These are phyloP conservation scores for Ganoderma lingzhi DNA, from an alignment of 1,284 basidiomycete species.

Conservation along the genomic window DNA sequence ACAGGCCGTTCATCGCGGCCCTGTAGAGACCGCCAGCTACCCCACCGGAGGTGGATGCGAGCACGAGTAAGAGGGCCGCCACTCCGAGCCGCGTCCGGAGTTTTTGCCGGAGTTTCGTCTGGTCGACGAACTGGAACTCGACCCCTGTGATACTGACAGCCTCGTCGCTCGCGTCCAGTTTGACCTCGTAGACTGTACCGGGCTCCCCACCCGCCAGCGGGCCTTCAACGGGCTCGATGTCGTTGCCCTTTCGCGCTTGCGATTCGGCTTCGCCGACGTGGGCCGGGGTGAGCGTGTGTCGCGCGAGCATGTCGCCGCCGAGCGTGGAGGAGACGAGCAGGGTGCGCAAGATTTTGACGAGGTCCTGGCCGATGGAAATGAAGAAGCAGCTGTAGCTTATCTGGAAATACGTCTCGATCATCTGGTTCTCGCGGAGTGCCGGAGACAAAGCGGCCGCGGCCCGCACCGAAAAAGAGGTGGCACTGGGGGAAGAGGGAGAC, in stretches of 20 bases:
- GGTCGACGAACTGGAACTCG: conserved; percentile 27
- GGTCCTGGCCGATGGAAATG: conserved; percentile 39
- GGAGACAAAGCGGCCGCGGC: conserved; percentile 39
- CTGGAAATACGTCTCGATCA: conserved; percentile 44
- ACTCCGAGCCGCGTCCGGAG: conserved; percentile 40
- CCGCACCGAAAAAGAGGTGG: conserved; percentile 41
- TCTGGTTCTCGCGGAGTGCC: conserved; percentile 29
- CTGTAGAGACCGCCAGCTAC: conserved; percentile 39
- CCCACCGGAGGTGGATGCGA: conserved; percentile 37
- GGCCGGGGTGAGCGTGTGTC: conserved; percentile 8
- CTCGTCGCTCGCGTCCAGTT: too few relatives aligned
- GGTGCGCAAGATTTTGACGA: conserved; percentile 38
- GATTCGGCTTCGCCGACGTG: background rate
- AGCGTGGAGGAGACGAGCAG: conserved; percentile 43
- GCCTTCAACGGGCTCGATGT: background rate
- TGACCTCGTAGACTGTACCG: too few relatives aligned
- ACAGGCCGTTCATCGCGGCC: conserved; percentile 26
- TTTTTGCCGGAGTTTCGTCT: conserved; percentile 21
- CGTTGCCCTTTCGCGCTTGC: background rate
- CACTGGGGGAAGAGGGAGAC: conserved; percentile 13
- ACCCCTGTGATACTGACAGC: background rate
- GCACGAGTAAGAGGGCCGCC: conserved; percentile 34
- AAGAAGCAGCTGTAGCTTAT: conserved; percentile 41
- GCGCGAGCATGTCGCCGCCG: conserved; percentile 12
- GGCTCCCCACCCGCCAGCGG: too few relatives aligned